A percentile compares a stretch with the other conserved stretches of the same genome.
These are phyloP conservation scores for Lipomyces sp. DNA, from an alignment of 805 yeast species.

Conservation along the genomic window DNA sequence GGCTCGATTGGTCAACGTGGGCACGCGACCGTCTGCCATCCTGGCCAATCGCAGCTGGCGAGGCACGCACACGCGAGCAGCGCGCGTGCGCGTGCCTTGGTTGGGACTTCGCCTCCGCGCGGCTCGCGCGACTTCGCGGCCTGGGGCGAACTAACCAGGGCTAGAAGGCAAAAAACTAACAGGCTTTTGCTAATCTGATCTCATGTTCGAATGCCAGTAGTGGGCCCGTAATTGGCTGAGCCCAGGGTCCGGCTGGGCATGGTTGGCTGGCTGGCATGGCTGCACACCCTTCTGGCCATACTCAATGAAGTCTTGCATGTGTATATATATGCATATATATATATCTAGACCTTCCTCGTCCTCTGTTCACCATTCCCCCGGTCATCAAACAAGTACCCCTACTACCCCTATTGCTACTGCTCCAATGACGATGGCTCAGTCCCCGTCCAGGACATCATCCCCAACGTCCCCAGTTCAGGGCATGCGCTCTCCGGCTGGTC, in stretches of 20 bases:
- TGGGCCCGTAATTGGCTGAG: too few species aligned
- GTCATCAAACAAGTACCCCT: too few species aligned
- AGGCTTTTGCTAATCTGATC: neutral
- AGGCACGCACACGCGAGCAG: constrained; percentile 33
- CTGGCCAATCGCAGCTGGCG: constrained; percentile 20
- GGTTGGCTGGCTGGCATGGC: too few species aligned
- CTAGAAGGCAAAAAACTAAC: too few species aligned
- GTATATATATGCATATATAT: too few species aligned
- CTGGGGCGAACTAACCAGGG: too few species aligned
- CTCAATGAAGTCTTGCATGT: too few species aligned
- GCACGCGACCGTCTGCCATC: constrained; percentile 28
- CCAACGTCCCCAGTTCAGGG: neutral
- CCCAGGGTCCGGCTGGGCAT: too few species aligned
- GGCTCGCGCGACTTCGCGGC: neutral
- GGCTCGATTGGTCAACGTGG: constrained; percentile 21
- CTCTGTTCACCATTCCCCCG: too few species aligned
- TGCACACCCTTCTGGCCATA: too few species aligned
- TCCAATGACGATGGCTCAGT: neutral
- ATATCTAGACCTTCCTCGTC: too few species aligned
- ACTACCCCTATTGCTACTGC: neutral
- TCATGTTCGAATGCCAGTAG: too few species aligned
- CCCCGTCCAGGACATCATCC: neutral
- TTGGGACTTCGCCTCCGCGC: neutral
- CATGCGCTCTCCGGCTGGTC: constrained; percentile 6
- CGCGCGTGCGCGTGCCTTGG: constrained; percentile 4